Evolutionary conservation across 164 flowering plant species (phyloP).

Genomic region (Stephania cephalantha): DNA sequence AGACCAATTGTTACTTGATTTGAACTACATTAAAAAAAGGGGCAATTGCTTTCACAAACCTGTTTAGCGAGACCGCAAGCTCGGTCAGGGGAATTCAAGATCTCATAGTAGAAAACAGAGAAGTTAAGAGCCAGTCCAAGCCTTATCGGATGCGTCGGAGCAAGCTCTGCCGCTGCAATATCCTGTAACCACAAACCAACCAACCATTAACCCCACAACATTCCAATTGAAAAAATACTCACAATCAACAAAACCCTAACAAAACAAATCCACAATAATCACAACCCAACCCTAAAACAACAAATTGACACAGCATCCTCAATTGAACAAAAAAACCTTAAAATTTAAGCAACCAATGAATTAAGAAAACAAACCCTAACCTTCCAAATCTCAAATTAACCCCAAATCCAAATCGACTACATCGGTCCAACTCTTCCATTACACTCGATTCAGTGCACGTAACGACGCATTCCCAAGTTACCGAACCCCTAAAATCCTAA

Average conservation of each 20-base stretch:
- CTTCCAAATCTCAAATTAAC: not conserved
- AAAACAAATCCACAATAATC: not conserved
- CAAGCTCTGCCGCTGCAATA: conserved; percentile 67
- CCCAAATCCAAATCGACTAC: not conserved
- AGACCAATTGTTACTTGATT: no score
- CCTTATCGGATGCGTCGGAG: conserved; percentile 83
- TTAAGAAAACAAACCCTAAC: not conserved
- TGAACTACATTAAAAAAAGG: no score
- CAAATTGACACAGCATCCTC: not conserved
- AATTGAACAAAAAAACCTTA: not conserved
- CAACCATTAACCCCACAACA: not conserved
- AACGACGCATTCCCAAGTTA: no score
- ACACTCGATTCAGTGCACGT: no score
- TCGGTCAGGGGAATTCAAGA: conserved; percentile 80
- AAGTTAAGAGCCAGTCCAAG: conserved; percentile 88
- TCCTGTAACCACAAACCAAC: conserved; percentile 39
- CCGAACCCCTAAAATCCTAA: no score
- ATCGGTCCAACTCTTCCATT: no score
- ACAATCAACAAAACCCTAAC: conserved; percentile 2
- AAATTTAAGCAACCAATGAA: not conserved
- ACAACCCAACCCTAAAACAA: not conserved
- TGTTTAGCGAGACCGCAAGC: conserved; percentile 85
- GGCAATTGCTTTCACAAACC: conserved; percentile 24
- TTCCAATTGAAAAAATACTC: not conserved
- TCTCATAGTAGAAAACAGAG: conserved; percentile 87